Conservation (phyloP, 2,329 filamentous ascomycete species). For the Coniosporium tulheliwenetii region DNA sequence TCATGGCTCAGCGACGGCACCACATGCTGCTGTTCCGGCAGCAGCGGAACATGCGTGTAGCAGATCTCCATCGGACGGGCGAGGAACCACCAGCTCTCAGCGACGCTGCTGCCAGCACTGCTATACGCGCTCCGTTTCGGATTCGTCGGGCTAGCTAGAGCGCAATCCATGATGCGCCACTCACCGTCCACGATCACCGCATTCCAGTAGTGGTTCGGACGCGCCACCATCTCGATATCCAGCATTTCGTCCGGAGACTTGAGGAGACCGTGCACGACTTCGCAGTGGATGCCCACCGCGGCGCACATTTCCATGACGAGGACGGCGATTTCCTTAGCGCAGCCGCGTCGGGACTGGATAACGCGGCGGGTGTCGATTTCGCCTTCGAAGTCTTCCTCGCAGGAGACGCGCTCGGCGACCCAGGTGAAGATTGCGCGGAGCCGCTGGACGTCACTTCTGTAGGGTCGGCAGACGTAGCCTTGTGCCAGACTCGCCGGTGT, state of each 20-base stretch:
- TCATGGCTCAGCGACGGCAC: constrained; percentile 78
- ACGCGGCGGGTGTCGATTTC: constrained; percentile 69
- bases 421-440: constrained; percentile 92
- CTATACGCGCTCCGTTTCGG: constrained; percentile 68
- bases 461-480: constrained; percentile 83
- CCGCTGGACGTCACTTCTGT: constrained; percentile 84
- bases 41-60: constrained; percentile 87
- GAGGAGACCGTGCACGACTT: constrained; percentile 77
- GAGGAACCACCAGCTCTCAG: constrained; percentile 92
- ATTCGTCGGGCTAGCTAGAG: constrained; percentile 79
- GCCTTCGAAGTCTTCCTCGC: constrained; percentile 92
- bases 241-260: constrained; percentile 75
- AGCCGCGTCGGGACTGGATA: constrained; percentile 69
- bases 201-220: constrained; percentile 97
- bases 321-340: constrained; percentile 75
- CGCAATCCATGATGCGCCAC: constrained; percentile 94
- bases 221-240: constrained; percentile 68
- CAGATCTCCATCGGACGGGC: constrained; percentile 74
- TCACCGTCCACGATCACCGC: constrained; percentile 82
- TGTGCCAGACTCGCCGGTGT: constrained; percentile 74
- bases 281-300: constrained; percentile 74
- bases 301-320: constrained; percentile 88
- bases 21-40: constrained; percentile 81
- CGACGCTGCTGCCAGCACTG: constrained; percentile 48
- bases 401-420: constrained; percentile 86